phyloP scores from a whole-genome alignment of 1,139 yeast species.

The Blastobotrys illinoisensis region DNA sequence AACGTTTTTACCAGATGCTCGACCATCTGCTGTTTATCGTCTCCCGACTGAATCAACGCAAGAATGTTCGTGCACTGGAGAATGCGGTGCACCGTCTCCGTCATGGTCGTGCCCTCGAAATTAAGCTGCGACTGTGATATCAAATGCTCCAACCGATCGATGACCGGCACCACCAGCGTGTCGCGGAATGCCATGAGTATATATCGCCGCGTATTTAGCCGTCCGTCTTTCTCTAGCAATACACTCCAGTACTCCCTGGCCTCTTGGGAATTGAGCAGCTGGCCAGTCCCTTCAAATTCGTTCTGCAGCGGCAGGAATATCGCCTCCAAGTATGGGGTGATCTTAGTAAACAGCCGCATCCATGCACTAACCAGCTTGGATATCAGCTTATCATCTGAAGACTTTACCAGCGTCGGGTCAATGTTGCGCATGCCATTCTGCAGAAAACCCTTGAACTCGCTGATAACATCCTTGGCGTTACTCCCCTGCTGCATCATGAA shows the following conservation, averaged over 20 bases:
- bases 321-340: slow-evolving; percentile 54
- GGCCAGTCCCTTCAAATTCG: slow-evolving; percentile 42
- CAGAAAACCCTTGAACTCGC: slow-evolving; percentile 44
- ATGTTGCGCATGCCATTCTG: slow-evolving; percentile 41
- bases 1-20: slow-evolving; percentile 38
- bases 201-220: slow-evolving; percentile 31
- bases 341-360: slow-evolving; percentile 49
- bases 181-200: slow-evolving; percentile 35
- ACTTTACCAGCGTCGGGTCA: slow-evolving; percentile 30
- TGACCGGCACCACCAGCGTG: slow-evolving; percentile 33
- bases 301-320: slow-evolving; percentile 55
- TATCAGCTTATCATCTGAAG: slow-evolving; percentile 25
- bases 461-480: slow-evolving; percentile 36
- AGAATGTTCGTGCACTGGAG: slow-evolving; percentile 55
- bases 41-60: slow-evolving; percentile 45
- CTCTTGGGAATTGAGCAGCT: slow-evolving; percentile 27
- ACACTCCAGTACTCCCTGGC: slow-evolving; percentile 39
- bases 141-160: slow-evolving; percentile 43
- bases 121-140: slow-evolving; percentile 30
- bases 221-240: slow-evolving; percentile 24
- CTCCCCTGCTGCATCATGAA: slow-evolving; percentile 40
- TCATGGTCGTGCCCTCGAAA: slow-evolving; percentile 15
- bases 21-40: slow-evolving; percentile 48
- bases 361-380: slow-evolving; percentile 39
- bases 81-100: slow-evolving; percentile 37